Conservation (phyloP, 352 stramenopile genomes). For the Phytophthora citrophthora region DNA sequence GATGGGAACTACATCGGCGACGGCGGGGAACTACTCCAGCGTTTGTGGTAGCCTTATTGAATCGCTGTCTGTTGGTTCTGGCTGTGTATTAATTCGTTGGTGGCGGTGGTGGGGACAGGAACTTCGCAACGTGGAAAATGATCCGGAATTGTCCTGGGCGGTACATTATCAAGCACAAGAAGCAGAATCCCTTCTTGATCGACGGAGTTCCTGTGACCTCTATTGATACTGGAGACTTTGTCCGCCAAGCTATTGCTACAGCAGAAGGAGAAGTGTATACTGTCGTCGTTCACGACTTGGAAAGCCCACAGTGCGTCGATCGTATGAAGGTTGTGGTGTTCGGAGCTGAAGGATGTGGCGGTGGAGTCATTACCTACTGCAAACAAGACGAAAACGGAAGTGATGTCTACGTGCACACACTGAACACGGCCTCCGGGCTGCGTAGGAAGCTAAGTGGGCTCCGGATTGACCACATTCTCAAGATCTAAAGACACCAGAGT, state of each 20-base stretch:
- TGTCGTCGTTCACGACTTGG: conserved; percentile 42
- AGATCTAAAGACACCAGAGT: not conserved
- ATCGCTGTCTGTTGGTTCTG: not conserved
- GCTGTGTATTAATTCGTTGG: conserved; percentile 1
- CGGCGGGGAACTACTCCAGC: conserved; percentile 54
- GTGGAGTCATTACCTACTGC: conserved; percentile 77
- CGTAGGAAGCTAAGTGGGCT: conserved; percentile 62
- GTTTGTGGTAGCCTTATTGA: conserved; percentile 43
- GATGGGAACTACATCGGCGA: conserved; percentile 62
- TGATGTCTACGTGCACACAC: conserved; percentile 58
- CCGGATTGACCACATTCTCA: conserved; percentile 53
- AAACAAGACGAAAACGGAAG: conserved; percentile 33
- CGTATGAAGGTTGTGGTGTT: conserved; percentile 67
- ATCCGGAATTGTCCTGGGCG: conserved; percentile 71
- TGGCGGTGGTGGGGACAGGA: conserved; percentile 34
- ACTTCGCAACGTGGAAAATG: conserved; percentile 72
- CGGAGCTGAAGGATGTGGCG: conserved; percentile 31
- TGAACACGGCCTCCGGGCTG: conserved; percentile 70
- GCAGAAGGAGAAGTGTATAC: not conserved
- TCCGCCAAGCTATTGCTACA: conserved; percentile 27
- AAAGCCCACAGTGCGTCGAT: conserved; percentile 53
- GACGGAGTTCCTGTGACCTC: conserved; percentile 38
- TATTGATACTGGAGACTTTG: conserved; percentile 38
- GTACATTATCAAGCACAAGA: conserved; percentile 69
- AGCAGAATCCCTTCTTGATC: conserved; percentile 41